A percentile compares a stretch with the other conserved stretches of the same genome.
These are phyloP conservation scores for Urtica urens DNA, from an alignment of 306 rosid genomes.

Conservation along the genomic window DNA sequence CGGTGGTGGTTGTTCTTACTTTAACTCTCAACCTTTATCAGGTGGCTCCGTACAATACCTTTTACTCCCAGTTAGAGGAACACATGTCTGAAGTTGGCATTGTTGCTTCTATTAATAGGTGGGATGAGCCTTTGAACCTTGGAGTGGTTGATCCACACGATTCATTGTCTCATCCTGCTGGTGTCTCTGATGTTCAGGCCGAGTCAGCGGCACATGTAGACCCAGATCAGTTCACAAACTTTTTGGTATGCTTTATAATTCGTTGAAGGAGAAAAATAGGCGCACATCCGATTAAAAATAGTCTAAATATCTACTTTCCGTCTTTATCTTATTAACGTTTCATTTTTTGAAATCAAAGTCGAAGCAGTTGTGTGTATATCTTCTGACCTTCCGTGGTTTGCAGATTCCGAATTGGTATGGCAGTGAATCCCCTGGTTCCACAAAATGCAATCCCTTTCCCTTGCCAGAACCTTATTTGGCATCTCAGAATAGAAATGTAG, in stretches of 20 bases:
- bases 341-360: neutral
- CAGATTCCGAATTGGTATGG: conserved; percentile 88
- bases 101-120: conserved; percentile 57
- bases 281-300: neutral
- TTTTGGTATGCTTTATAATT: conserved; percentile 43
- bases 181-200: conserved; percentile 84
- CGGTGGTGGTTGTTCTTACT: too few species aligned
- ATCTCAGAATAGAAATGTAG: conserved; percentile 67
- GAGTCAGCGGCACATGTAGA: conserved; percentile 68
- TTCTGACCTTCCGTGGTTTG: conserved; percentile 15
- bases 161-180: conserved; percentile 97
- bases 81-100: conserved; percentile 87
- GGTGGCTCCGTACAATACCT: conserved; percentile 98
- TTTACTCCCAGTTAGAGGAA: conserved; percentile 70
- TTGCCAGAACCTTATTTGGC: conserved; percentile 66
- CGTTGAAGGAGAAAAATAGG: neutral
- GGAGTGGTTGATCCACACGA: conserved; percentile 93
- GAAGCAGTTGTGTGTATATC: neutral
- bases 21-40: conserved; percentile 17
- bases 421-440: conserved; percentile 55
- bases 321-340: neutral
- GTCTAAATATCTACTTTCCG: neutral
- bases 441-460: conserved; percentile 66
- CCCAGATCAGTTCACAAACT: conserved; percentile 73
- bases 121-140: conserved; percentile 73